Evolutionary conservation across 2,329 filamentous ascomycete species (phyloP).

Genomic region (Aspergillus intermedius): DNA sequence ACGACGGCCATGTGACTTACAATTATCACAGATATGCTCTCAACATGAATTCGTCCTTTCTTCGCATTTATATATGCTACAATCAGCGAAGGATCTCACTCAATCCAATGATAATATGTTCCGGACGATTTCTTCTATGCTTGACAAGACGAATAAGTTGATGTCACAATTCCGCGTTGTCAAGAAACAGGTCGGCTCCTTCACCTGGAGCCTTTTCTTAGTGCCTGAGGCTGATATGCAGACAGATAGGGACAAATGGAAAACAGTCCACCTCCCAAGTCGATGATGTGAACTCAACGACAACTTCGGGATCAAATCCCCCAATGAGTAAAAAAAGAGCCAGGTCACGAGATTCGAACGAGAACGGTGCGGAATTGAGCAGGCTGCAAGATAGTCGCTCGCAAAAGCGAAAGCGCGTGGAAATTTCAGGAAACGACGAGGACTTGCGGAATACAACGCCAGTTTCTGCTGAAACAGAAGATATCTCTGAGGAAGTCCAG

Average conservation of each 20-base stretch:
- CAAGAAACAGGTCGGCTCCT: slow-evolving; percentile 30
- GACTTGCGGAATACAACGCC: slow-evolving; percentile 18
- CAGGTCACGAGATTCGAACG: background rate
- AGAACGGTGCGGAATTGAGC: slow-evolving; percentile 3
- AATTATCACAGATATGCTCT: slow-evolving; percentile 29
- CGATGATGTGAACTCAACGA: slow-evolving; percentile 2
- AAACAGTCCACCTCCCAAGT: background rate
- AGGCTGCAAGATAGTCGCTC: background rate
- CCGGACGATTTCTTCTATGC: slow-evolving; percentile 28
- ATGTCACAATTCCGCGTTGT: slow-evolving; percentile 30
- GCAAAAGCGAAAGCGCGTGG: slow-evolving; percentile 19
- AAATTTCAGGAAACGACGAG: slow-evolving; percentile 16
- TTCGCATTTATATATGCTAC: slow-evolving; percentile 34
- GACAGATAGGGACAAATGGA: background rate
- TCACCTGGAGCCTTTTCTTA: background rate
- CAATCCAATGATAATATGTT: slow-evolving; percentile 21
- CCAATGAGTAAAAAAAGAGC: background rate
- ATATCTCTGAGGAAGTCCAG: slow-evolving; percentile 42
- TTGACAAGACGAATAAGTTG: slow-evolving; percentile 34
- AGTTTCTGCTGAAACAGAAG: slow-evolving; percentile 32
- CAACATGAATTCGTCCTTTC: slow-evolving; percentile 36
- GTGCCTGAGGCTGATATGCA: background rate
- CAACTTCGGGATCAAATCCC: background rate
- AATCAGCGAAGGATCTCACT: slow-evolving; percentile 27
- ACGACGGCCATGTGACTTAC: no score